These are phyloP conservation scores for Ceriops zippeliana DNA, from an alignment of 345 rosid species.

Conservation along the genomic window DNA sequence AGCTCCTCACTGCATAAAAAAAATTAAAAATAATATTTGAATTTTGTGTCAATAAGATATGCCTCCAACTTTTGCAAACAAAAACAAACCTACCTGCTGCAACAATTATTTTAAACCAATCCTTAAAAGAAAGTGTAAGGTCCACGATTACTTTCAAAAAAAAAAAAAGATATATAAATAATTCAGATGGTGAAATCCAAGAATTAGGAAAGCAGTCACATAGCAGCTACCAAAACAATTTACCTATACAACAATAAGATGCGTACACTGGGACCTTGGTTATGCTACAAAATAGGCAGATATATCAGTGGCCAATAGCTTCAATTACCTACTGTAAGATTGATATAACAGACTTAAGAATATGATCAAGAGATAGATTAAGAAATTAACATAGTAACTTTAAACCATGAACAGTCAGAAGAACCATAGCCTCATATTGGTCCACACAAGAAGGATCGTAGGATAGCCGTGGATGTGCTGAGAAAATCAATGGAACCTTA, in stretches of 20 bases:
- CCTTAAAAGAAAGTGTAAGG: background rate
- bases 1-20: slow-evolving; percentile 46
- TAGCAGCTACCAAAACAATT: slow-evolving; percentile 1
- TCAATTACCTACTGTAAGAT: background rate
- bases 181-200: background rate
- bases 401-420: background rate
- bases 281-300: slow-evolving; percentile 36
- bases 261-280: slow-evolving; percentile 38
- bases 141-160: background rate
- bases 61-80: background rate
- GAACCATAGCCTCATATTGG: background rate
- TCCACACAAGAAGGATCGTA: background rate
- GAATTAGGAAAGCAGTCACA: background rate
- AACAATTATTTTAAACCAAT: background rate
- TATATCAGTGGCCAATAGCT: background rate
- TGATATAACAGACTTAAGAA: background rate
- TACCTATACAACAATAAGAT: slow-evolving; percentile 53
- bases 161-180: background rate
- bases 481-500: no score
- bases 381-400: background rate
- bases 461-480: background rate
- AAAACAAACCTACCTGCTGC: background rate
- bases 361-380: background rate
- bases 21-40: background rate
- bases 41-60: background rate